Percentiles rank a stretch among this genome's conserved stretches.
phyloP scores from a whole-genome alignment of 2,329 filamentous ascomycete genomes.

The Didymosphaeria variabile region DNA sequence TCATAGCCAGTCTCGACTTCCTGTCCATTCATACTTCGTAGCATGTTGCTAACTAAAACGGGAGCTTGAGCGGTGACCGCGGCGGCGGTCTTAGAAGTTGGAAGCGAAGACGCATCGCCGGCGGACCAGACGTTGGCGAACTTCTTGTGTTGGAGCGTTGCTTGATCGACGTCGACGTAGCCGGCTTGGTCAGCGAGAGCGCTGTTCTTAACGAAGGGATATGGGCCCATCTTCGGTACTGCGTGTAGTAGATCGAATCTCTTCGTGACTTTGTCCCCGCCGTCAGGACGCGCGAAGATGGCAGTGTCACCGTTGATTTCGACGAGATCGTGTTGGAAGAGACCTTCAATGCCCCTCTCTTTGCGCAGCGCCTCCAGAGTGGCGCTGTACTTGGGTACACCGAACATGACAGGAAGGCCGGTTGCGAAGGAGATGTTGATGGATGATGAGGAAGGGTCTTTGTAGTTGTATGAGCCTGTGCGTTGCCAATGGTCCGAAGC shows the following conservation, averaged over 20 bases:
- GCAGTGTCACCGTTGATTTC: constrained; percentile 50
- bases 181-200: constrained; percentile 46
- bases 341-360: constrained; percentile 48
- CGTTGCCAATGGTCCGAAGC: constrained; percentile 50
- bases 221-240: constrained; percentile 50
- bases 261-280: constrained; percentile 37
- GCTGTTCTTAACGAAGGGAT: constrained; percentile 49
- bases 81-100: constrained; percentile 52
- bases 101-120: constrained; percentile 49
- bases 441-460: constrained; percentile 33
- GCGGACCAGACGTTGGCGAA: constrained; percentile 51
- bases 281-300: constrained; percentile 39
- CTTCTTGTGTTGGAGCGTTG: constrained; percentile 49
- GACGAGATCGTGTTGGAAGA: constrained; percentile 51
- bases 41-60: constrained; percentile 47
- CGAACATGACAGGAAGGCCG: constrained; percentile 52
- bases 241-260: constrained; percentile 51
- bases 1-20: constrained; percentile 40
- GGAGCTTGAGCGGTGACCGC: constrained; percentile 51
- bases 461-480: constrained; percentile 45
- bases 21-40: constrained; percentile 39
- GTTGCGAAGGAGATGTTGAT: constrained; percentile 52
- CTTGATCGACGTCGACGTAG: constrained; percentile 49
- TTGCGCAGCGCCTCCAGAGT: constrained; percentile 47
- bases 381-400: constrained; percentile 51